A percentile compares a stretch with the other conserved stretches of the same genome.
These are phyloP conservation scores for Diaporthe capsici DNA, from an alignment of 2,329 filamentous ascomycete species.

Conservation along the genomic window DNA sequence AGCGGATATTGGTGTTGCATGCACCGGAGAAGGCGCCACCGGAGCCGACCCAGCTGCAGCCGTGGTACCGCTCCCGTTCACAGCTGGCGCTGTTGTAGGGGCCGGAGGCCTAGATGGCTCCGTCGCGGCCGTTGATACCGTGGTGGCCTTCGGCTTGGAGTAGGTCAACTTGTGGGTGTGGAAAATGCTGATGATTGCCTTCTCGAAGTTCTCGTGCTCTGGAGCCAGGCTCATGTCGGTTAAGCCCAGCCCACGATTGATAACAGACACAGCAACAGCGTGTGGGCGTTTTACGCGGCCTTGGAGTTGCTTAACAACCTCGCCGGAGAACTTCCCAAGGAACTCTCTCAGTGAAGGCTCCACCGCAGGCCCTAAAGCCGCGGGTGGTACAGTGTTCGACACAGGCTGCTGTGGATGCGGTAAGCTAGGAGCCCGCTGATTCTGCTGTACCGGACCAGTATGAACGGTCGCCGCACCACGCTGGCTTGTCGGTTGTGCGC, in stretches of 20 bases:
- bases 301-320: slow-evolving; percentile 61
- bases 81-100: neutral
- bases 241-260: slow-evolving; percentile 66
- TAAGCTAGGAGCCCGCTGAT: slow-evolving; percentile 16
- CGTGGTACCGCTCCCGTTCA: neutral
- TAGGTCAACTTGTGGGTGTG: slow-evolving; percentile 45
- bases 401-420: slow-evolving; percentile 21
- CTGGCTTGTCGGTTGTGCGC: slow-evolving; percentile 2
- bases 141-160: slow-evolving; percentile 34
- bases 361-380: slow-evolving; percentile 53
- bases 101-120: neutral
- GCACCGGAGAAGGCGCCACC: neutral
- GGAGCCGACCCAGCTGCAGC: neutral
- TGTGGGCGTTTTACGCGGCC: slow-evolving; percentile 59
- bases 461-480: neutral
- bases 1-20: neutral
- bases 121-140: slow-evolving; percentile 37
- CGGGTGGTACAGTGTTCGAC: slow-evolving; percentile 22
- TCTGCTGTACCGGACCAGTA: slow-evolving; percentile 22
- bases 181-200: slow-evolving; percentile 62
- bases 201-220: slow-evolving; percentile 62
- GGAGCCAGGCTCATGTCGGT: slow-evolving; percentile 57
- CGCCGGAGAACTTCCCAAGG: slow-evolving; percentile 62
- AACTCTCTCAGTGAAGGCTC: slow-evolving; percentile 59
- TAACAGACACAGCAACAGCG: slow-evolving; percentile 65